Evolutionary conservation across 768 basidiomycete genomes (phyloP).

Genomic region (Tulasnella calospora): DNA sequence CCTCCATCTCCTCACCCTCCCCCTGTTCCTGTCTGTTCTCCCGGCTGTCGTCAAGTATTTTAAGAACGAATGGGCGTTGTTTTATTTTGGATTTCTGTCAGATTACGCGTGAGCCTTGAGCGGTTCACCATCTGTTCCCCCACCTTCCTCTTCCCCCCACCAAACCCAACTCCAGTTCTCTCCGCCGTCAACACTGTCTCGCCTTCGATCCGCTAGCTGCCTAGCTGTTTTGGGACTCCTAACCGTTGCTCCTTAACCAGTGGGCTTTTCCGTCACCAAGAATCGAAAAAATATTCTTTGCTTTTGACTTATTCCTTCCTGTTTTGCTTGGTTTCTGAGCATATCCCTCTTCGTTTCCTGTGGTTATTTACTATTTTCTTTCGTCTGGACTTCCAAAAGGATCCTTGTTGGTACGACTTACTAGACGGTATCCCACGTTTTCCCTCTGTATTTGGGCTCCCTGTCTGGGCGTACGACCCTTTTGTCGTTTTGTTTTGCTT

Average conservation of each 20-base stretch:
- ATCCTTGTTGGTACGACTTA: neutral
- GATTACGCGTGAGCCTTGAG: slow-evolving; percentile 1
- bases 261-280: neutral
- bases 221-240: neutral
- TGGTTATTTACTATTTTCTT: neutral
- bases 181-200: neutral
- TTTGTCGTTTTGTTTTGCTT: neutral
- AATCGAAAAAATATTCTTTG: neutral
- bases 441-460: neutral
- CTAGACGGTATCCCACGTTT: neutral
- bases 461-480: neutral
- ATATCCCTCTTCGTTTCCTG: neutral
- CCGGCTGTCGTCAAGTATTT: neutral
- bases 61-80: slow-evolving; percentile 9
- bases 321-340: slow-evolving; percentile 4
- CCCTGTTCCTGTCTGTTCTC: neutral
- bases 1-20: neutral
- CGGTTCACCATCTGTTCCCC: neutral
- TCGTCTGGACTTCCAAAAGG: neutral
- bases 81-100: neutral
- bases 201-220: neutral
- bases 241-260: neutral
- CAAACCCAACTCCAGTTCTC: neutral
- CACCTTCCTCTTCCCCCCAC: neutral
- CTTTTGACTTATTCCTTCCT: slow-evolving; percentile 15